Conservation (phyloP, 2,329 filamentous ascomycete species). For the Alternaria panax region DNA sequence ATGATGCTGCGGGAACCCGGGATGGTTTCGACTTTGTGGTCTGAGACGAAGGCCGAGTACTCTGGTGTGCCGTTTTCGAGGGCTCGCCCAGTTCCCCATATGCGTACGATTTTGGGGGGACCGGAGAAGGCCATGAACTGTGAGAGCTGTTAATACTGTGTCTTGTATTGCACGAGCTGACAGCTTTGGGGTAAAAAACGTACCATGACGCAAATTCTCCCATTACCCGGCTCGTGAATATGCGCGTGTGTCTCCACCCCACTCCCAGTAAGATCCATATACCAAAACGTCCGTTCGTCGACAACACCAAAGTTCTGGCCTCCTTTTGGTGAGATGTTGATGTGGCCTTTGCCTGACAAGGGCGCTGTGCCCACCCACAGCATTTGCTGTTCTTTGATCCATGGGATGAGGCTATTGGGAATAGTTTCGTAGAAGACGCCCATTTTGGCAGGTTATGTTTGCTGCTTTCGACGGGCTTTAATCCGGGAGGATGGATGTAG, state of each 20-base stretch:
- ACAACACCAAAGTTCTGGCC: slow-evolving; percentile 50
- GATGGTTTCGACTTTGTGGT: slow-evolving; percentile 46
- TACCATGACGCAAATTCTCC: slow-evolving; percentile 50
- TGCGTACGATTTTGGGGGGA: slow-evolving; percentile 52
- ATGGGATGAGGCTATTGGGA: slow-evolving; percentile 47
- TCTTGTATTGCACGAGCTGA: background rate
- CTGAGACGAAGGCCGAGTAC: slow-evolving; percentile 45
- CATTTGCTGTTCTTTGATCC: slow-evolving; percentile 56
- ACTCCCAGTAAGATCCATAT: slow-evolving; percentile 53
- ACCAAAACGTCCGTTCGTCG: slow-evolving; percentile 49
- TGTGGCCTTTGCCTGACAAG: slow-evolving; percentile 51
- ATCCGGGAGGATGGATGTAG: background rate
- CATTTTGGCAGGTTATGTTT: slow-evolving; percentile 38
- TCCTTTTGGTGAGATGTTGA: slow-evolving; percentile 58
- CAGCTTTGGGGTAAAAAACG: too few species aligned
- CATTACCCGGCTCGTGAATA: slow-evolving; percentile 53
- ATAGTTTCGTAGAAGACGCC: slow-evolving; percentile 56
- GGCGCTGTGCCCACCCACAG: slow-evolving; percentile 55
- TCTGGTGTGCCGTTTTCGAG: slow-evolving; percentile 50
- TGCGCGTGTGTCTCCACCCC: slow-evolving; percentile 56
- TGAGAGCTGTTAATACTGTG: background rate
- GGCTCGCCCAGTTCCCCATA: slow-evolving; percentile 52
- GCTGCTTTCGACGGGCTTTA: background rate
- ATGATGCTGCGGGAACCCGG: slow-evolving; percentile 53
- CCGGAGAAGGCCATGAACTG: slow-evolving; percentile 54